Percentiles rank a stretch among this genome's conserved stretches.
phyloP scores from a whole-genome alignment of 2,329 filamentous ascomycete species.

The Cytospora chrysosperma region DNA sequence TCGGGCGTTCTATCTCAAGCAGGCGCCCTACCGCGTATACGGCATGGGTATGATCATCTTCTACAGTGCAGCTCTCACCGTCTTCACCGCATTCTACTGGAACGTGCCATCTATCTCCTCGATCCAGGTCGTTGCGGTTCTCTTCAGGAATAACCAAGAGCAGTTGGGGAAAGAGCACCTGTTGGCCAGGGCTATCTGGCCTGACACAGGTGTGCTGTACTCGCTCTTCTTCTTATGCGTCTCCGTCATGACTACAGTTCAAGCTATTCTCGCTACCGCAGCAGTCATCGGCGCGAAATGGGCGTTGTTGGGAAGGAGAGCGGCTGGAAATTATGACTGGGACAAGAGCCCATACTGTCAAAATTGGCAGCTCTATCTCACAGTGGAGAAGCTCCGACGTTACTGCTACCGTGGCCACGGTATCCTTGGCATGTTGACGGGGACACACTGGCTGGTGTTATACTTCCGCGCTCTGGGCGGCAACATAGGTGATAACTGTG shows the following conservation, averaged over 20 bases:
- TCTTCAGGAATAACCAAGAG: slow-evolving; percentile 30
- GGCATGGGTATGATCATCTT: slow-evolving; percentile 47
- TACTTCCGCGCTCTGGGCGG: slow-evolving; percentile 57
- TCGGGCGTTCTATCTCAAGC: slow-evolving; percentile 52
- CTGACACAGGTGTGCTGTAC: slow-evolving; percentile 40
- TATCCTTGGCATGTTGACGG: slow-evolving; percentile 52
- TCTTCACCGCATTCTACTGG: slow-evolving; percentile 52
- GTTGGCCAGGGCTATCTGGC: slow-evolving; percentile 31
- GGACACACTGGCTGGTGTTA: slow-evolving; percentile 50
- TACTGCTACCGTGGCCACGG: slow-evolving; percentile 51
- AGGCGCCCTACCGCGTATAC: slow-evolving; percentile 51
- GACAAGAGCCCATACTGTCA: slow-evolving; percentile 57
- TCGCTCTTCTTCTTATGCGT: slow-evolving; percentile 41
- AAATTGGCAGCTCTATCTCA: slow-evolving; percentile 55
- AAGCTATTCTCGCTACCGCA: slow-evolving; percentile 43
- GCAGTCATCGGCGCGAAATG: slow-evolving; percentile 51
- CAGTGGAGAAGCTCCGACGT: slow-evolving; percentile 49
- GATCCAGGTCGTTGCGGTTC: slow-evolving; percentile 43
- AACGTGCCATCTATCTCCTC: slow-evolving; percentile 48
- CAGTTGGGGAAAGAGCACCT: slow-evolving; percentile 28
- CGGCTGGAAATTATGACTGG: slow-evolving; percentile 56
- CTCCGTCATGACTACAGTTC: slow-evolving; percentile 41
- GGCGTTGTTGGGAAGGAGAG: slow-evolving; percentile 49
- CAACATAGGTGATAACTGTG: slow-evolving; percentile 53
- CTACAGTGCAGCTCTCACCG: slow-evolving; percentile 47